A percentile compares a stretch with the other conserved stretches of the same genome.
These are phyloP conservation scores for Phoenix roebelenii DNA, from an alignment of 176 grass and related monocot genomes.

Conservation along the genomic window DNA sequence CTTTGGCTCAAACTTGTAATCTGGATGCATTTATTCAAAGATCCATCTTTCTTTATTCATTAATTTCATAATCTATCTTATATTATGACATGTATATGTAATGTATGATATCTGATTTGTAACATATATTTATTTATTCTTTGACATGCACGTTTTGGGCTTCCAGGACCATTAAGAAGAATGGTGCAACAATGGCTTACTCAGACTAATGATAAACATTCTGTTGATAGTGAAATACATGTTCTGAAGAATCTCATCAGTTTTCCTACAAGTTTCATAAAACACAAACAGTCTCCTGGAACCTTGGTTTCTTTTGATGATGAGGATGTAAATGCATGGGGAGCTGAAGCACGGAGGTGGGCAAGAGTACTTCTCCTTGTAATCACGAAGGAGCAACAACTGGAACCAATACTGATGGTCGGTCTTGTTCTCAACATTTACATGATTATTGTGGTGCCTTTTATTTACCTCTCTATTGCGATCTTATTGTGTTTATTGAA, in stretches of 20 bases:
- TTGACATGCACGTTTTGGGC: slow-evolving; percentile 6
- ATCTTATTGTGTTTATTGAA: no score
- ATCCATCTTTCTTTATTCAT: no score
- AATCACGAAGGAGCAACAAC: slow-evolving; percentile 46
- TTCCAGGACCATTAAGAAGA: slow-evolving; percentile 54
- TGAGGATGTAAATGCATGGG: slow-evolving; percentile 77
- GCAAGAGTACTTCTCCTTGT: slow-evolving; percentile 72
- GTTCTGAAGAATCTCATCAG: slow-evolving; percentile 59
- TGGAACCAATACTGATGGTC: slow-evolving; percentile 55
- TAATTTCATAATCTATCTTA: no score
- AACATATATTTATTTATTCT: no score
- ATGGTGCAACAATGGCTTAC: slow-evolving; percentile 63
- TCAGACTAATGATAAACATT: slow-evolving; percentile 30
- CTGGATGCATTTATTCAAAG: no score
- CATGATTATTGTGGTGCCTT: neutral
- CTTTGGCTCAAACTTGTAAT: no score
- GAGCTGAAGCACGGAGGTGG: slow-evolving; percentile 82
- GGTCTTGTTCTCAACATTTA: slow-evolving; percentile 4
- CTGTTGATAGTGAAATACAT: slow-evolving; percentile 14
- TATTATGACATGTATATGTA: no score
- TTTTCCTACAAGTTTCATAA: slow-evolving; percentile 65
- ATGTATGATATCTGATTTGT: no score
- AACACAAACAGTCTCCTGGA: slow-evolving; percentile 27
- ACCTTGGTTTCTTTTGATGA: slow-evolving; percentile 63
- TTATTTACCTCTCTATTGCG: neutral